Base-by-base conservation (phyloP, 2,329 filamentous ascomycete species). In the Escovopsis sp. region DNA sequence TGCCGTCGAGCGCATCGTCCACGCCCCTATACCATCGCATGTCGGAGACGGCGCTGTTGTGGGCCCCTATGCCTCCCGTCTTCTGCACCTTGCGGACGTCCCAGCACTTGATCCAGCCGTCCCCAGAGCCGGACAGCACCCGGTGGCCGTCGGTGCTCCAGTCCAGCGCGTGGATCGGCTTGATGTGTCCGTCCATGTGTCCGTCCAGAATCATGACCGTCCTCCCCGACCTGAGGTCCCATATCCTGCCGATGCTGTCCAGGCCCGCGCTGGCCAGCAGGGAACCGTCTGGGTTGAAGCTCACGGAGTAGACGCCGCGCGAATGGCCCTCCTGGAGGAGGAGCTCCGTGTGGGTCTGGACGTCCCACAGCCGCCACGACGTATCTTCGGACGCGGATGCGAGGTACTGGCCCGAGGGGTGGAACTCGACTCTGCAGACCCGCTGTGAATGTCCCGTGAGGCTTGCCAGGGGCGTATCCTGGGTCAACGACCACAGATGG, bases 61-160 rank as follows among this genome's bases (percentile, higher is more conserved):
- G 91, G 7, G 91, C 89, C 39, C 89, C 91, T 37, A 98, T 82
- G 14, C 83, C 84, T 11, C 85, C 89, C 0, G 76, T 81, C 48
- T 80, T 79, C 51, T 83, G 76, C 39, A 96, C 88, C 53, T 91
- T 89, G 37, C 91, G 79, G 40, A 98, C 72, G 57, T 98, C 91
- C 91, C 91, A 98, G 63, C 89, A 95, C 61, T 95, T 96, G 54
- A 94, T 79, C 75, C 91, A 96, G 14, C 89, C 89, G 56, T 98
- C 91, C 2, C 81, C 86, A 12, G 87, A 93, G 1, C 87, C 88
- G 0, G 87, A 87, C n/a, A 96, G 68, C 8, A 96, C 76, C n/a
- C 91, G 78, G 58, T 94, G 81, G 6, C 89, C 87, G 56, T 98
- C 91, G 0, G 80, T 73, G 44, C 84, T 79, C 91, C 93, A 98